Evolutionary conservation across 805 yeast species (phyloP).

Genomic region (Yueomyces sp.): DNA sequence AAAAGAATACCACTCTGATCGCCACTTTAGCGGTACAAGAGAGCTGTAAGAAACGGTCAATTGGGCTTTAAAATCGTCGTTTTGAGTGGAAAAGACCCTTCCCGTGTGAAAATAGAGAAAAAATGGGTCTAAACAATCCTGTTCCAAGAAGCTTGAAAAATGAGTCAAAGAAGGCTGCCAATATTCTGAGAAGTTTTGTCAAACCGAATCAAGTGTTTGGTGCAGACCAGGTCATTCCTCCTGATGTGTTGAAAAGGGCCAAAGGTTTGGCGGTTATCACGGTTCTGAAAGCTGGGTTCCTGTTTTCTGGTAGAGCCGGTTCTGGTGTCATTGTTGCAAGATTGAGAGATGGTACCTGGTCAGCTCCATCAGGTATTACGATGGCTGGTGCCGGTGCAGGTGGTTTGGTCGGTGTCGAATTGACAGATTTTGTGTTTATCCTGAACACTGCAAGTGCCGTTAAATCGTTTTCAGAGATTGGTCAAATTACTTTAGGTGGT

Average conservation of each 20-base stretch:
- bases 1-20: too few relatives aligned
- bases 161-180: slow-evolving; percentile 92
- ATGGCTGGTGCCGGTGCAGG: slow-evolving; percentile 99
- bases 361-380: slow-evolving; percentile 89
- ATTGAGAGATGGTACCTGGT: slow-evolving; percentile 90
- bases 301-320: slow-evolving; percentile 95
- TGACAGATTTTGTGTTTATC: slow-evolving; percentile 93
- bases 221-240: slow-evolving; percentile 82
- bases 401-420: slow-evolving; percentile 92
- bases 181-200: slow-evolving; percentile 73
- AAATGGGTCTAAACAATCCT: slow-evolving; percentile 82
- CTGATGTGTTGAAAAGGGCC: slow-evolving; percentile 73
- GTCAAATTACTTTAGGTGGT: slow-evolving; percentile 91
- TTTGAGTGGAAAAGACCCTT: too few relatives aligned
- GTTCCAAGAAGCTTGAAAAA: slow-evolving; percentile 75
- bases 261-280: slow-evolving; percentile 87
- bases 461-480: slow-evolving; percentile 83
- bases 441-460: slow-evolving; percentile 83
- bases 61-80: too few relatives aligned
- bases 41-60: too few relatives aligned
- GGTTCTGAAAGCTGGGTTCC: slow-evolving; percentile 92
- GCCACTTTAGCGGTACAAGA: too few relatives aligned
- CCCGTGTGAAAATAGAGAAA: not conserved
- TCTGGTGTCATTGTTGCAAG: slow-evolving; percentile 92
- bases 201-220: slow-evolving; percentile 92